Evolutionary conservation across 352 stramenopile genomes (phyloP).

Genomic region (Pilasporangium apinafurcum): DNA sequence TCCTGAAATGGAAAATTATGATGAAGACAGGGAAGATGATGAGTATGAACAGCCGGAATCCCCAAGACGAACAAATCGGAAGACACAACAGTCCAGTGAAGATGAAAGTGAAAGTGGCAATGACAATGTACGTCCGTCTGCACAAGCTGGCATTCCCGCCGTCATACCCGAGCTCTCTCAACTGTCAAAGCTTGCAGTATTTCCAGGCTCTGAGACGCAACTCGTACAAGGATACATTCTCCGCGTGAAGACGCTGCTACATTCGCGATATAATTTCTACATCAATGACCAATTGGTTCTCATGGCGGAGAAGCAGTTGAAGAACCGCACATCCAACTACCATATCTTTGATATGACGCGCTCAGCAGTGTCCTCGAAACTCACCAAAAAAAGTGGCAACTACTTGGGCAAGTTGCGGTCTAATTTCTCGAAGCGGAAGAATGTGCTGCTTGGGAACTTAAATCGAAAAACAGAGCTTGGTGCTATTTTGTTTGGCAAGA

Average conservation of each 20-base stretch:
- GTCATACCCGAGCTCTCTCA: slow-evolving; percentile 35
- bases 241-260: slow-evolving; percentile 48
- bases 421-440: slow-evolving; percentile 73
- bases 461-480: slow-evolving; percentile 70
- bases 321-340: slow-evolving; percentile 80
- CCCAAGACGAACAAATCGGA: slow-evolving; percentile 7
- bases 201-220: slow-evolving; percentile 45
- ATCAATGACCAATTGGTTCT: slow-evolving; percentile 54
- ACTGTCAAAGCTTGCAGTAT: slow-evolving; percentile 79
- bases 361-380: slow-evolving; percentile 25
- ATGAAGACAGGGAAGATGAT: slow-evolving; percentile 7
- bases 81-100: slow-evolving; percentile 24
- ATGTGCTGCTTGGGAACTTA: slow-evolving; percentile 60
- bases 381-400: slow-evolving; percentile 87
- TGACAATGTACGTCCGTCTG: slow-evolving; percentile 8
- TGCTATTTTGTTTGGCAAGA: slow-evolving; percentile 55
- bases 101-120: slow-evolving; percentile 33
- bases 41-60: slow-evolving; percentile 18
- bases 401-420: slow-evolving; percentile 85
- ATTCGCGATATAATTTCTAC: slow-evolving; percentile 58
- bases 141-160: not conserved
- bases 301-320: slow-evolving; percentile 61
- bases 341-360: slow-evolving; percentile 85
- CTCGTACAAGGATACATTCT: slow-evolving; percentile 34
- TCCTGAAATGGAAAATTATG: slow-evolving; percentile 12